Base-by-base conservation (phyloP, 139 green algal species). In the Astrephomene gubernaculifera region DNA sequence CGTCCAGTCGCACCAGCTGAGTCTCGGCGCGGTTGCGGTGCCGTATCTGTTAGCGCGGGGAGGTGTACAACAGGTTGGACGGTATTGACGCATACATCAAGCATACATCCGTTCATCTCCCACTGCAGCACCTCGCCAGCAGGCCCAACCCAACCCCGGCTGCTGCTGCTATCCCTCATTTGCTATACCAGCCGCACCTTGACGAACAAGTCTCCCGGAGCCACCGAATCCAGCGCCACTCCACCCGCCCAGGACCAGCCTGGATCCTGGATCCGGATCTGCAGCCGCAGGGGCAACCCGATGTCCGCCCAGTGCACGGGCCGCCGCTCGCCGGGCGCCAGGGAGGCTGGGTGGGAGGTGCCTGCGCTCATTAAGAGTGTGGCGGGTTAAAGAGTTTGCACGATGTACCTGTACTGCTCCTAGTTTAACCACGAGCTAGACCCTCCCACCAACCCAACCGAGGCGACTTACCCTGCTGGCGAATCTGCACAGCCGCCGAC, bases 201-300 rank as follows among this genome's bases (percentile, higher is more conserved):
- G 73, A 96, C 75, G 45, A 96, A 95, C 31, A 92, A 72, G 81
- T 96, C 94, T 0, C 94, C 94, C 0, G 94, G 92, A 0, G 9
- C 44, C 25, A 54, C 43, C 0, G 73, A 68, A 52, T 96, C 92
- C 7, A 98, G 63, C n/a, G 79, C 71, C 29, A 96, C 89, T 24
- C 88, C 94, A 24, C 95, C 93, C 4, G 91, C 95, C 95, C 95
- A 98, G 41, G 93, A 87, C 95, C 95, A 98, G 19, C 94, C 95
- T 0, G 95, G 92, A 71, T 96, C 94, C 71, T 92, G 91, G 44
- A 96, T 81, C 29, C 94, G 87, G 41, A 97, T 71, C 83, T 92
- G 93, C 61, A 98, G 86, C 53, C 82, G 75, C 67, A 90, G 88
- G 38, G 92, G 89, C n/a, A 87, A 83, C 29, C 36, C 52, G 10